Evolutionary conservation across 2,329 filamentous ascomycete genomes (phyloP), one percentile per base, ranked within the genome.

Genomic region (Myriosclerotinia curreyana): DNA sequence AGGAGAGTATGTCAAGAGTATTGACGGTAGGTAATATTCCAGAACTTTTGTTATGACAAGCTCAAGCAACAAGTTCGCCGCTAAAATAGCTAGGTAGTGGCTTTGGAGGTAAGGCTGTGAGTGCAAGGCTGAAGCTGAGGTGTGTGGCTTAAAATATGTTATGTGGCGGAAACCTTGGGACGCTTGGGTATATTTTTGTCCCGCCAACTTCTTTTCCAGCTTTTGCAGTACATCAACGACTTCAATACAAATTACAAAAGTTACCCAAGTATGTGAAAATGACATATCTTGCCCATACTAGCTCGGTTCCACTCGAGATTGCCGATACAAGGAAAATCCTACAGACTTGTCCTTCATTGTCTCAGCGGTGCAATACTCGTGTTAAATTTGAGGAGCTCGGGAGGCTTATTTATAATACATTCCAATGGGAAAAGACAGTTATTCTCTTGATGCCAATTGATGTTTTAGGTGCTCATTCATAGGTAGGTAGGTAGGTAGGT

Each of bases 1-100:
- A 28, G 49, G 22, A 17, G 8, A 38, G 12, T 62, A 15, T 36
- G 42, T 36, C 42, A 48, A 22, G 31, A 20, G 5, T 48, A 38
- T 48, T 59, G 31, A 36, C 7, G 55, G 20, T 36, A 59, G 6
- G 12, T 20, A 59, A 25, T 11, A 48, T 59, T 59, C 55, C 48
- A 48, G 55, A 48, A 38, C 42, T 48, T 48, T 59, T 25, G 42
- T 48, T 12, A 36, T 48, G 31, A n/a, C 31, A 36, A 48, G 42
- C 55, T 59, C 44, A n/a, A 48, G 55, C 42, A 49, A 59, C 15
- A 58, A 58, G 22, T 40, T 11, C 25, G 55, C 55, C 55, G 55
- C 55, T 59, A 59, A 15, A 25, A 48, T n/a, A 59, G 12, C 44
- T 42, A 20, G n/a, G 22, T 6, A 58, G 54, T 46, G 55, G 55